phyloP scores from a whole-genome alignment of 495 filamentous ascomycete species.

The Sphaerosporella brunnea region DNA sequence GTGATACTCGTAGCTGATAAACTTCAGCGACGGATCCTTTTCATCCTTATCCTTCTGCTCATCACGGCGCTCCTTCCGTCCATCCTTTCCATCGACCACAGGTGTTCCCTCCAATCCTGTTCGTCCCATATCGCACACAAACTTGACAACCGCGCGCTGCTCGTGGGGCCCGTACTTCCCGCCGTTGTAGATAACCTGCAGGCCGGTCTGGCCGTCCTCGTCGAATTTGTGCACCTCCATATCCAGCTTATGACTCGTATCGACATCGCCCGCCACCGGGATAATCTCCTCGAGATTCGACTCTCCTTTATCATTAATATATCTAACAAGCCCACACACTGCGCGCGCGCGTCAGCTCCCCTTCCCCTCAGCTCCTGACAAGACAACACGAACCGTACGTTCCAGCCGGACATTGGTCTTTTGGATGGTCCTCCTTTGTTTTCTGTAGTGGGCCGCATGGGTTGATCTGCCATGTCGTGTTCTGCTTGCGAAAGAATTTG shows the following conservation, averaged over 20 bases:
- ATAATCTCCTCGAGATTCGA: slow-evolving; percentile 35
- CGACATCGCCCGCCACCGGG: slow-evolving; percentile 54
- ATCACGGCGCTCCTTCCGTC: slow-evolving; percentile 19
- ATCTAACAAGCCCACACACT: slow-evolving; percentile 66
- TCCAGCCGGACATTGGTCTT: slow-evolving; percentile 42
- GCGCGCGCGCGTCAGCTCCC: slow-evolving; percentile 5
- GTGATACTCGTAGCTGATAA: slow-evolving; percentile 25
- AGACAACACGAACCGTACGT: slow-evolving; percentile 44
- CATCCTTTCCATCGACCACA: slow-evolving; percentile 26
- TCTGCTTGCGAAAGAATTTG: slow-evolving; percentile 26
- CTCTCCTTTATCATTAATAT: slow-evolving; percentile 32
- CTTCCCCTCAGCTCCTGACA: not conserved
- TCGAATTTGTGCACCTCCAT: slow-evolving; percentile 46
- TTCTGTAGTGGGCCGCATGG: slow-evolving; percentile 51
- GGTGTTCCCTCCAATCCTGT: slow-evolving; percentile 50
- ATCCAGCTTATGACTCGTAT: slow-evolving; percentile 37
- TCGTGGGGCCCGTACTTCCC: slow-evolving; percentile 39
- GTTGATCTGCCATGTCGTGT: slow-evolving; percentile 80
- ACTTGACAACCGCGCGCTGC: slow-evolving; percentile 62
- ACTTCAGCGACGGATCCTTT: slow-evolving; percentile 15
- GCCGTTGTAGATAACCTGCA: slow-evolving; percentile 53
- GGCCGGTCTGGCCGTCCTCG: slow-evolving; percentile 43
- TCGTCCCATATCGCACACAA: slow-evolving; percentile 53
- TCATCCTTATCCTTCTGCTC: slow-evolving; percentile 25
- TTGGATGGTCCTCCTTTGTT: slow-evolving; percentile 30